Evolutionary conservation across 2,329 filamentous ascomycete species (phyloP).

Genomic region (Paramyrothecium roridum): DNA sequence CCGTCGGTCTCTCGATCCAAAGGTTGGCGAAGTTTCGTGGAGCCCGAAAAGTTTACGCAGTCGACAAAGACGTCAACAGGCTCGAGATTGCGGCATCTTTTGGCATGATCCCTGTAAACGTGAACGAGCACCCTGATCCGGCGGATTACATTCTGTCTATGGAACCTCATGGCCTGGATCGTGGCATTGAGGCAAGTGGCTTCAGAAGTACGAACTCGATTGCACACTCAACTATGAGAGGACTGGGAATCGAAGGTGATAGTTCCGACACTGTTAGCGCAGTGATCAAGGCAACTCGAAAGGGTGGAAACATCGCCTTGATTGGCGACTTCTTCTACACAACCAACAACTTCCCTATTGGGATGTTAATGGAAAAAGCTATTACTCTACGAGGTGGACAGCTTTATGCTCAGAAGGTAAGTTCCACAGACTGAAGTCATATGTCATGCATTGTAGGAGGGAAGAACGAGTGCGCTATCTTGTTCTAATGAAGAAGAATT

Average conservation of each 20-base stretch:
- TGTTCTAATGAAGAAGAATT: no score
- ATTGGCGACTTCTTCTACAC: not conserved
- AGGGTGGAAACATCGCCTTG: not conserved
- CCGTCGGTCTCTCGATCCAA: constrained; percentile 1
- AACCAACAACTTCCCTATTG: constrained; percentile 1
- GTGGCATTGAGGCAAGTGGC: not conserved
- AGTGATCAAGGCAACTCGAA: not conserved
- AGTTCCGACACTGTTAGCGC: not conserved
- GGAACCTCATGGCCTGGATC: not conserved
- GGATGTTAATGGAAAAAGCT: constrained; percentile 1
- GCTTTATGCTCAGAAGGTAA: constrained; percentile 1
- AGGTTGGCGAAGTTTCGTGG: not conserved
- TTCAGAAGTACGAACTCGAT: not conserved
- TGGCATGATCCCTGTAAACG: not conserved
- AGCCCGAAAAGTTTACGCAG: not conserved
- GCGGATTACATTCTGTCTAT: not conserved
- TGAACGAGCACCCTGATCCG: not conserved
- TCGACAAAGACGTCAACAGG: not conserved
- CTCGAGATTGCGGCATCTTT: not conserved
- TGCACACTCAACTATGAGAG: not conserved
- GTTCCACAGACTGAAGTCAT: not conserved
- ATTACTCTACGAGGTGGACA: not conserved
- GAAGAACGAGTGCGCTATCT: no score
- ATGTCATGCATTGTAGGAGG: no score
- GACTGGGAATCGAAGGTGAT: not conserved